Evolutionary conservation across 768 basidiomycete genomes (phyloP).

Genomic region (Boletus barrowsii): DNA sequence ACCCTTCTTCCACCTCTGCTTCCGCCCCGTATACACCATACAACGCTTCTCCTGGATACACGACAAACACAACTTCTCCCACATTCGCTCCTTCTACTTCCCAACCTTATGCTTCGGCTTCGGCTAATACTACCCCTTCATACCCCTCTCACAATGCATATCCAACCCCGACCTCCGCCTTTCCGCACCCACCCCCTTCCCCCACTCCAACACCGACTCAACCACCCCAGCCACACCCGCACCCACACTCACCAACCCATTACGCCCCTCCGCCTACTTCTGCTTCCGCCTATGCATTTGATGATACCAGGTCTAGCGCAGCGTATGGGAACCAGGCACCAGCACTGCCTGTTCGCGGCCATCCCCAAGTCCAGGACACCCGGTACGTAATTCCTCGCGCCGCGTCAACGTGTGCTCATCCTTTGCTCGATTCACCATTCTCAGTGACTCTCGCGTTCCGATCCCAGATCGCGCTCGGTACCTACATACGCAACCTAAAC

Average conservation of each 20-base stretch:
- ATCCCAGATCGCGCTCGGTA: slow-evolving; percentile 23
- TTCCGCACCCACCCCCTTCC: slow-evolving; percentile 27
- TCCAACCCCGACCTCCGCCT: slow-evolving; percentile 28
- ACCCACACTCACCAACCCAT: slow-evolving; percentile 20
- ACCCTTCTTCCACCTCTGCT: slow-evolving; percentile 16
- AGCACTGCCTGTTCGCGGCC: slow-evolving; percentile 16
- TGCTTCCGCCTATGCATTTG: slow-evolving; percentile 20
- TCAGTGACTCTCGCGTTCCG: slow-evolving; percentile 23
- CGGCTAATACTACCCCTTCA: slow-evolving; percentile 10
- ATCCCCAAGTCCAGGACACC: slow-evolving; percentile 19
- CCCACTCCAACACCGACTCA: slow-evolving; percentile 32
- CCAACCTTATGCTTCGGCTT: slow-evolving; percentile 12
- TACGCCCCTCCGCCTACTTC: slow-evolving; percentile 22
- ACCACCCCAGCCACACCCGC: slow-evolving; percentile 15
- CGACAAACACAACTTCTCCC: slow-evolving; percentile 22
- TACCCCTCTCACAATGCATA: slow-evolving; percentile 20
- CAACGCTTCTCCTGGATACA: slow-evolving; percentile 18
- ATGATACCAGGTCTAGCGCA: slow-evolving; percentile 15
- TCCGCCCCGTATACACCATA: slow-evolving; percentile 20
- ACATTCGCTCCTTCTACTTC: slow-evolving; percentile 23
- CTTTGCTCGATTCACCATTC: slow-evolving; percentile 10
- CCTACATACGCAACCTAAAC: slow-evolving; percentile 17
- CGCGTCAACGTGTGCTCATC: neutral
- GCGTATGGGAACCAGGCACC: slow-evolving; percentile 18
- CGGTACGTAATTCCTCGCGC: slow-evolving; percentile 16